phyloP scores from a whole-genome alignment of 495 filamentous ascomycete species.

The Penicillium steckii region DNA sequence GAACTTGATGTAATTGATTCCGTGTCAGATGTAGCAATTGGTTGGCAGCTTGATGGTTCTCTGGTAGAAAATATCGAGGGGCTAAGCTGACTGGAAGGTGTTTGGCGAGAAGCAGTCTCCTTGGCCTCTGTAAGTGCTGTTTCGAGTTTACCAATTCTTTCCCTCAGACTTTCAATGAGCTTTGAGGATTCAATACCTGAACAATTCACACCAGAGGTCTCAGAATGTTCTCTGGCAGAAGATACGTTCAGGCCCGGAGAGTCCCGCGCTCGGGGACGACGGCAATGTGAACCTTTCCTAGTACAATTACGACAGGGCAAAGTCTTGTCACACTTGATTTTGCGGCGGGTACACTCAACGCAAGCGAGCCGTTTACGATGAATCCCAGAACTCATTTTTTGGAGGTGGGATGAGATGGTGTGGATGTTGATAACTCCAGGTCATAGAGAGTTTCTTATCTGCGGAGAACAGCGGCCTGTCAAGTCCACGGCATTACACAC shows the following conservation, averaged over 20 bases:
- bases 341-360: slow-evolving; percentile 26
- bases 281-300: slow-evolving; percentile 14
- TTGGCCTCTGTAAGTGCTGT: slow-evolving; percentile 12
- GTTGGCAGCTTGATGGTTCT: neutral
- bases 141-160: slow-evolving; percentile 18
- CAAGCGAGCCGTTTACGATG: slow-evolving; percentile 27
- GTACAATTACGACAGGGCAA: slow-evolving; percentile 28
- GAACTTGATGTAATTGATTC: neutral
- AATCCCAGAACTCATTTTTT: slow-evolving; percentile 14
- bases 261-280: slow-evolving; percentile 15
- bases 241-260: slow-evolving; percentile 11
- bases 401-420: neutral
- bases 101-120: neutral
- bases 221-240: neutral
- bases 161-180: slow-evolving; percentile 19
- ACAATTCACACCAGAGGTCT: neutral
- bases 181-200: slow-evolving; percentile 3
- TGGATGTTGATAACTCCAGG: neutral
- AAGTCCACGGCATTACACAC: slow-evolving; percentile 6
- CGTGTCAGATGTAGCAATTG: neutral
- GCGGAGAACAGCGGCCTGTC: slow-evolving; percentile 1
- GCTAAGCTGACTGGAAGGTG: neutral
- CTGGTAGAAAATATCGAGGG: slow-evolving; percentile 2
- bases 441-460: slow-evolving; percentile 10
- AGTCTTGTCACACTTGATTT: slow-evolving; percentile 31